phyloP scores from a whole-genome alignment of 768 basidiomycete species.

The Boletus barrowsii region DNA sequence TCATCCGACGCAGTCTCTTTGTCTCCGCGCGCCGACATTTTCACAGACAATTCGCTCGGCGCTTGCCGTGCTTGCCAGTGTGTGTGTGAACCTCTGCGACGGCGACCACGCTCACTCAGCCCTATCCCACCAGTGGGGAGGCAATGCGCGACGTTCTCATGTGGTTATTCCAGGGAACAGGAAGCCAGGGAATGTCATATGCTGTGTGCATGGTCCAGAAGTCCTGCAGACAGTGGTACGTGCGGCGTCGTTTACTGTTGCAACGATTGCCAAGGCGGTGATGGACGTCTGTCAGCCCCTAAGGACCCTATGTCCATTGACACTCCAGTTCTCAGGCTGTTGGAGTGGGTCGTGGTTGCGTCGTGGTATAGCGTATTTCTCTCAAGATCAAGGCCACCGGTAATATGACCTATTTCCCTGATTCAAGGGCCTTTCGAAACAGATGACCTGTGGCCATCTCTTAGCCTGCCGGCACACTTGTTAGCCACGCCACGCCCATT shows the following conservation, averaged over 20 bases:
- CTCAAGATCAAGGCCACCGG: no score
- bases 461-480: no score
- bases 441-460: no score
- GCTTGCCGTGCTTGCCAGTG: not conserved
- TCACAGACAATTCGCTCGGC: not conserved
- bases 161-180: not conserved
- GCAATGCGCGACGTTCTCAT: not conserved
- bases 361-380: no score
- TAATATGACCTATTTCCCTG: no score
- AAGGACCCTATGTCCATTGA: not conserved
- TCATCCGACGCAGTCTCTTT: not conserved
- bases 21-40: not conserved
- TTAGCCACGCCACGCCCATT: no score
- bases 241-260: not conserved
- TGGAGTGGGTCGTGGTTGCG: no score
- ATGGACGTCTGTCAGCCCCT: not conserved
- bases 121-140: not conserved
- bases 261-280: not conserved
- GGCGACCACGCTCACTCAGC: not conserved
- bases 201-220: not conserved
- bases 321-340: no score
- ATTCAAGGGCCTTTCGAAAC: no score
- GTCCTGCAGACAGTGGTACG: not conserved
- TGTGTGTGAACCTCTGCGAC: not conserved
- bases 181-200: not conserved